These are phyloP conservation scores for Anisodus acutangulus DNA, from an alignment of 257 asterid species.

Conservation along the genomic window DNA sequence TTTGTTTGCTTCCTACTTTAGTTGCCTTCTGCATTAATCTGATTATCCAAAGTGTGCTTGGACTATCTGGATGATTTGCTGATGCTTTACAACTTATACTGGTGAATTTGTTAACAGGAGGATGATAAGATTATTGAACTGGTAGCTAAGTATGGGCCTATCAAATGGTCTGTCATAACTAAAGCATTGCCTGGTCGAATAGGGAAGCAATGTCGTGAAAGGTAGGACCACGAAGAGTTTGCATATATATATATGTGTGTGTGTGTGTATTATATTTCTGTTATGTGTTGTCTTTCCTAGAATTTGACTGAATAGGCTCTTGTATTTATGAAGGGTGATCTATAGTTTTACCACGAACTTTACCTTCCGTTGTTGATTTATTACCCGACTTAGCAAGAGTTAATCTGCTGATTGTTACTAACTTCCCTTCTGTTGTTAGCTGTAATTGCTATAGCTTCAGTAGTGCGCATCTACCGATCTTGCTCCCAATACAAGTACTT, in stretches of 20 bases:
- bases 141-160: constrained; percentile 87
- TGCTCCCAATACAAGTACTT: constrained; percentile 7
- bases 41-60: background rate
- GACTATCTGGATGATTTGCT: constrained; percentile 29
- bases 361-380: background rate
- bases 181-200: constrained; percentile 96
- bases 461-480: background rate
- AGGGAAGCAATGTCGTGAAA: constrained; percentile 99
- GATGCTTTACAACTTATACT: constrained; percentile 27
- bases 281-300: too few relatives aligned
- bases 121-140: constrained; percentile 84
- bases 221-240: constrained; percentile 53
- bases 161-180: constrained; percentile 97
- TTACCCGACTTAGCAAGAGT: constrained; percentile 4
- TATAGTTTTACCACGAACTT: background rate
- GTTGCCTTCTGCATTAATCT: constrained; percentile 28
- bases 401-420: background rate
- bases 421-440: constrained; percentile 19
- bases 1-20: constrained; percentile 38
- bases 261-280: too few relatives aligned
- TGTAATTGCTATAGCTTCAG: constrained; percentile 17
- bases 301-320: too few relatives aligned
- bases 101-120: constrained; percentile 60
- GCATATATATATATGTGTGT: background rate
- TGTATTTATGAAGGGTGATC: too few relatives aligned